Percentiles rank a stretch among this genome's conserved stretches.
These are phyloP conservation scores for Naganishia sp. DNA, from an alignment of 1,284 basidiomycete genomes.

Conservation along the genomic window DNA sequence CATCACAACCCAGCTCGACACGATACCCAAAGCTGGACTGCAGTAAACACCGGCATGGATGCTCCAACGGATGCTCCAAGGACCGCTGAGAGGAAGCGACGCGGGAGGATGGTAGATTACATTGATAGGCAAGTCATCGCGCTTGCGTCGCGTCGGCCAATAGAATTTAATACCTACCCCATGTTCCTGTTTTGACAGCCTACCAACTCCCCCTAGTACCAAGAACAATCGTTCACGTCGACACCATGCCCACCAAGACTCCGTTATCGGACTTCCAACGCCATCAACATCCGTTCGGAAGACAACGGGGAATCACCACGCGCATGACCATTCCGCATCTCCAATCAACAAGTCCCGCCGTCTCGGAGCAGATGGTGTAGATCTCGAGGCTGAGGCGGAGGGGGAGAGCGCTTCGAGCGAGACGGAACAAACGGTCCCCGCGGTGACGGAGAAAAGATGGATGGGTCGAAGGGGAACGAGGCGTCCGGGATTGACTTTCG, in stretches of 20 bases:
- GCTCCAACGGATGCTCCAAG: conserved; percentile 24
- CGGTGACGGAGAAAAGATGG: conserved; percentile 12
- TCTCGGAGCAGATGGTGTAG: conserved; percentile 4
- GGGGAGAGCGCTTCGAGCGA: conserved; percentile 18
- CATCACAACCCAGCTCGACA: not conserved
- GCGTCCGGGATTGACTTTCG: conserved; percentile 31
- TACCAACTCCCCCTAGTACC: conserved; percentile 29
- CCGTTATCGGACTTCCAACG: conserved; percentile 12
- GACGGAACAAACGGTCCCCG: not conserved
- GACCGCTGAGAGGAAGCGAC: conserved; percentile 29
- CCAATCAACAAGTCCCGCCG: conserved; percentile 7
- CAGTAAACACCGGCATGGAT: conserved; percentile 1
- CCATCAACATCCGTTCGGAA: conserved; percentile 13
- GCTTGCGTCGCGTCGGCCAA: not conserved
- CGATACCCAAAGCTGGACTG: conserved; percentile 9
- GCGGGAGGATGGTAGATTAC: conserved; percentile 32
- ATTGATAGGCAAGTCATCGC: conserved; percentile 21
- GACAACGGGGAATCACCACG: not conserved
- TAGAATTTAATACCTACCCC: not conserved
- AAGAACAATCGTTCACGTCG: conserved; percentile 15
- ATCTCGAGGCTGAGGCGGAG: not conserved
- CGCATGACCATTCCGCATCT: not conserved
- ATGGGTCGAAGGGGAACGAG: conserved; percentile 15
- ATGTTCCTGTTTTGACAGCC: not conserved
- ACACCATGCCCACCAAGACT: not conserved